Evolutionary conservation across 2,329 filamentous ascomycete species (phyloP), one percentile per base, ranked within the genome.

Genomic region (Decorospora gaudefroyi): DNA sequence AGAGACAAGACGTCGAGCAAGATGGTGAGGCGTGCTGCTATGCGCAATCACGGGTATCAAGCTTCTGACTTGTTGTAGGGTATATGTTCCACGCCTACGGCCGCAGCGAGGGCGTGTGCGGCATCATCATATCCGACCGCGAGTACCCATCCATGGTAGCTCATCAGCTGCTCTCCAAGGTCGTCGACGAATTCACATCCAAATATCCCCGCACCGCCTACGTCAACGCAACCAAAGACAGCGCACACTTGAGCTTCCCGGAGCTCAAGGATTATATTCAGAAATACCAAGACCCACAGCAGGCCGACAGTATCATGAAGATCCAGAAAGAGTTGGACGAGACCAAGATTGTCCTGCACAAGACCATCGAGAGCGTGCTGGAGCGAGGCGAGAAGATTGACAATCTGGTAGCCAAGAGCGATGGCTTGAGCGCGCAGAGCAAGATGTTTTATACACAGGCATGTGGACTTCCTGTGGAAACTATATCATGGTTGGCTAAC

Each of bases 371-470:
- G 76, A 88, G 83, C 64, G 85, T 86, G 33, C 72, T 96, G 64
- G 86, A 96, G 77, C 82, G 93, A 51, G 93, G 91, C 28, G 91
- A 97, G 82, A 97, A 96, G 81, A 90, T 99, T 59, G 92, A 97
- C 67, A 88, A 87, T 62, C 74, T 99, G 60, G 92, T 97, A 31
- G 85, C 86, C 54, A 97, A 97, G 83, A 95, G 89, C 64, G 90
- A 96, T 62, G 89, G 86, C 9, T 74, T 99, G 64, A 95, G 89
- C 73, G 82, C 84, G 35, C 88, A 93, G 78, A 96, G 90, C 76
- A 97, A 96, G 81, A 92, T 95, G 87, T 99, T 99, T 72, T 97
- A 97, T 72, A 90, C 80, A 28, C 79, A 81, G 72, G 86, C 86
- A n/a, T n/a, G n/a, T n/a, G n/a, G 72, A 62, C 79, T 74, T 16